Percentiles rank a stretch among this genome's conserved stretches.
phyloP scores from a whole-genome alignment of 306 rosid genomes.

The Gynostemma pentaphyllum region DNA sequence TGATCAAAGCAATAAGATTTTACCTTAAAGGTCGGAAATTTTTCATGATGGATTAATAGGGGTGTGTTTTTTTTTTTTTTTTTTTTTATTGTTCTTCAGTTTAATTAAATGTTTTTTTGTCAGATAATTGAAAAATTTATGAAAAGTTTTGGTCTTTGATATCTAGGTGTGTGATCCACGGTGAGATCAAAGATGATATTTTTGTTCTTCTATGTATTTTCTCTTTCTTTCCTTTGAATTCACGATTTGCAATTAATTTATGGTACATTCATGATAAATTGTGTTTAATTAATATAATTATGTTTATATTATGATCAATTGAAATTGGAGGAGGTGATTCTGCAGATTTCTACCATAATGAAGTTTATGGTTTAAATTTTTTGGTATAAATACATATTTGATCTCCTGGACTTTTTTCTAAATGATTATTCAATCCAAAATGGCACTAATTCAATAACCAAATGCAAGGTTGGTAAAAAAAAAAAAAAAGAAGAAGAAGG shows the following conservation, averaged over 20 bases:
- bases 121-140: background rate
- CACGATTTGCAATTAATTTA: background rate
- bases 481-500: background rate
- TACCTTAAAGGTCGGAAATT: background rate
- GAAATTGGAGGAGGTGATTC: background rate
- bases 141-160: background rate
- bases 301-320: background rate
- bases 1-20: background rate
- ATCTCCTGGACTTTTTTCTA: background rate
- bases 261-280: background rate
- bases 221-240: background rate
- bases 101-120: background rate
- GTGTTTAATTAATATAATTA: background rate
- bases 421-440: background rate
- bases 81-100: background rate
- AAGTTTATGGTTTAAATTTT: background rate
- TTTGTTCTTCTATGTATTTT: background rate
- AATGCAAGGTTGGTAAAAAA: background rate
- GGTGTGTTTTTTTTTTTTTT: background rate
- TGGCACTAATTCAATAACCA: background rate
- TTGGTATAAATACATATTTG: background rate
- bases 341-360: background rate
- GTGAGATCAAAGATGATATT: background rate
- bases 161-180: background rate
- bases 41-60: background rate